phyloP scores from a whole-genome alignment of 2,329 filamentous ascomycete genomes.

The Tetracladium maxilliforme region DNA sequence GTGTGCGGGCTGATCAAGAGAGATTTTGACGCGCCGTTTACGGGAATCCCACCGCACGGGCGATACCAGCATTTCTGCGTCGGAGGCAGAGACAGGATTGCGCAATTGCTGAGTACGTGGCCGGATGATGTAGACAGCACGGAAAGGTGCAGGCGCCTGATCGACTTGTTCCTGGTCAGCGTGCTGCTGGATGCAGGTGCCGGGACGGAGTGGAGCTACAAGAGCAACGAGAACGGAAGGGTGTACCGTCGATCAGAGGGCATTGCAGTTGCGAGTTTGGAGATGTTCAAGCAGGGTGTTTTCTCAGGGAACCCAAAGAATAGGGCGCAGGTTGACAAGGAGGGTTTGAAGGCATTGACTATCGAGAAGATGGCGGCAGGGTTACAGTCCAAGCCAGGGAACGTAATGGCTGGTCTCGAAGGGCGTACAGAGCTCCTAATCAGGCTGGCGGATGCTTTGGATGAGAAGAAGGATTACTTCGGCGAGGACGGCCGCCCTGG shows the following conservation, averaged over 20 bases:
- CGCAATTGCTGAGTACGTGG: slow-evolving; percentile 57
- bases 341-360: slow-evolving; percentile 61
- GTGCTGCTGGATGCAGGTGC: slow-evolving; percentile 80
- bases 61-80: slow-evolving; percentile 75
- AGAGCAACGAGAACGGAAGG: slow-evolving; percentile 75
- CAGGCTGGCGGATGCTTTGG: slow-evolving; percentile 60
- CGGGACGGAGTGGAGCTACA: slow-evolving; percentile 83
- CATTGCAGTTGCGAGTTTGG: slow-evolving; percentile 58
- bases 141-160: slow-evolving; percentile 59
- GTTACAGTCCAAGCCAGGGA: slow-evolving; percentile 69
- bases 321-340: slow-evolving; percentile 80
- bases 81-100: slow-evolving; percentile 61
- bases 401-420: slow-evolving; percentile 72
- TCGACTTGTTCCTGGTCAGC: slow-evolving; percentile 69
- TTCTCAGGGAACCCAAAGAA: slow-evolving; percentile 75
- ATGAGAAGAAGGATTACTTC: slow-evolving; percentile 71
- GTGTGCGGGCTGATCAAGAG: slow-evolving; percentile 64
- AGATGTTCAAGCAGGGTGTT: slow-evolving; percentile 87
- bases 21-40: slow-evolving; percentile 55
- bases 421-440: slow-evolving; percentile 70
- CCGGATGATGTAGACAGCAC: slow-evolving; percentile 52
- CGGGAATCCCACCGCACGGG: slow-evolving; percentile 71
- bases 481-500: slow-evolving; percentile 74
- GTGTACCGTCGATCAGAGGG: slow-evolving; percentile 78
- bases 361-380: slow-evolving; percentile 63